Conservation (phyloP, 805 yeast species). For the Zygosaccharomyces siamensis region DNA sequence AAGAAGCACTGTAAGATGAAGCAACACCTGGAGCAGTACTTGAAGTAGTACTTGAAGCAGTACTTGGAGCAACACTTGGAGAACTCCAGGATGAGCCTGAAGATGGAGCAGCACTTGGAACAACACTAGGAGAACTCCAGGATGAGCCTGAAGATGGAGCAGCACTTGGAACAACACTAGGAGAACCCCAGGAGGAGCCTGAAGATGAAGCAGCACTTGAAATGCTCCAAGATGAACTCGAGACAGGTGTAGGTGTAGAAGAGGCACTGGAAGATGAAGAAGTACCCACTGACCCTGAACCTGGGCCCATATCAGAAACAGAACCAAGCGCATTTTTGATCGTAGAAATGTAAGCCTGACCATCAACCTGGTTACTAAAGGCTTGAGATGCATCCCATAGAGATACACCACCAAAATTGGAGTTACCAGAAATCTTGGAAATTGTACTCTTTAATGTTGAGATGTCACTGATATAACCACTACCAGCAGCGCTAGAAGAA, state of each 20-base stretch:
- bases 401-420: conserved; percentile 79
- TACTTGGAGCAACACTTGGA: conserved; percentile 14
- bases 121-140: conserved; percentile 11
- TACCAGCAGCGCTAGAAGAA: conserved; percentile 51
- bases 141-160: conserved; percentile 13
- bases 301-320: conserved; percentile 9
- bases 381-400: conserved; percentile 90
- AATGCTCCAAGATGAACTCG: conserved; percentile 10
- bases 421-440: conserved; percentile 66
- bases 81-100: conserved; percentile 12
- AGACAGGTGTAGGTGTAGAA: conserved; percentile 8
- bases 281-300: conserved; percentile 10
- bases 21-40: background rate
- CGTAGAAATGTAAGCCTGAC: conserved; percentile 40
- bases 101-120: conserved; percentile 13
- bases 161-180: conserved; percentile 12
- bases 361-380: conserved; percentile 43
- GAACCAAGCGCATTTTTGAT: conserved; percentile 41
- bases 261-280: conserved; percentile 12
- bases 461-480: conserved; percentile 53
- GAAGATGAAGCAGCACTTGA: conserved; percentile 12
- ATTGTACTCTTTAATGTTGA: conserved; percentile 42
- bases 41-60: background rate
- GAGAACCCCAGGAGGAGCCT: conserved; percentile 9
- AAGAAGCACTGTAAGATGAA: background rate